A percentile compares a stretch with the other conserved stretches of the same genome.
Conservation (phyloP, 164 flowering plant genomes). For the Tetracentron sinense region DNA sequence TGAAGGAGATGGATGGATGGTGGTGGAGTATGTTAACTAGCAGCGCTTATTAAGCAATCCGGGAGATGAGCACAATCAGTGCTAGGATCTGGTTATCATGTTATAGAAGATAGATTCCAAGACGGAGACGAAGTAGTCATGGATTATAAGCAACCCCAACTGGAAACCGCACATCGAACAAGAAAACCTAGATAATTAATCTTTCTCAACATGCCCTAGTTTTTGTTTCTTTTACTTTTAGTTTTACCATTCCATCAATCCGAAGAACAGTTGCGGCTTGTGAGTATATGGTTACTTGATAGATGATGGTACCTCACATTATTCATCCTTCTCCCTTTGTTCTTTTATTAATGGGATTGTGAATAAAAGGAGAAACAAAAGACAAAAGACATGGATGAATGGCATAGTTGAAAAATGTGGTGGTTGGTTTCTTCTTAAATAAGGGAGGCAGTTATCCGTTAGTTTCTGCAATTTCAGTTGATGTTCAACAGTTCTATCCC, state of each 20-base stretch:
- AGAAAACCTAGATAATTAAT: conserved; percentile 26
- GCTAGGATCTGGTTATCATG: conserved; percentile 25
- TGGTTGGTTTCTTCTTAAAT: not conserved
- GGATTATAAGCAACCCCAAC: conserved; percentile 60
- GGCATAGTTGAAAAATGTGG: not conserved
- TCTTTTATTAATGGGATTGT: not conserved
- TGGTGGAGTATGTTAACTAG: conserved; percentile 7
- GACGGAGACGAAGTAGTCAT: conserved; percentile 34
- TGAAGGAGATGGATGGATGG: not conserved
- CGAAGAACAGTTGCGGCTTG: not conserved
- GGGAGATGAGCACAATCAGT: conserved; percentile 22
- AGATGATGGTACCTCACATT: not conserved
- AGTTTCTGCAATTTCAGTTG: not conserved
- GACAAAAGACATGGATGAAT: not conserved
- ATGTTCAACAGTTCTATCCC: not conserved
- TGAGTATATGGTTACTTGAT: not conserved
- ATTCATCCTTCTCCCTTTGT: not conserved
- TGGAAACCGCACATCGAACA: conserved; percentile 60
- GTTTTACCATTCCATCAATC: not conserved
- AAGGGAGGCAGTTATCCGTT: not conserved
- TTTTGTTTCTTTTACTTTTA: not conserved
- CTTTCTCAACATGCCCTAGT: not conserved
- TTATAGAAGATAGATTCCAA: conserved; percentile 27
- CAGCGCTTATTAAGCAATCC: conserved; percentile 26
- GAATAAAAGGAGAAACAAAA: not conserved